Evolutionary conservation across 2,329 filamentous ascomycete genomes (phyloP), one percentile per base, ranked within the genome.

Genomic region (Trichoderma sp.): DNA sequence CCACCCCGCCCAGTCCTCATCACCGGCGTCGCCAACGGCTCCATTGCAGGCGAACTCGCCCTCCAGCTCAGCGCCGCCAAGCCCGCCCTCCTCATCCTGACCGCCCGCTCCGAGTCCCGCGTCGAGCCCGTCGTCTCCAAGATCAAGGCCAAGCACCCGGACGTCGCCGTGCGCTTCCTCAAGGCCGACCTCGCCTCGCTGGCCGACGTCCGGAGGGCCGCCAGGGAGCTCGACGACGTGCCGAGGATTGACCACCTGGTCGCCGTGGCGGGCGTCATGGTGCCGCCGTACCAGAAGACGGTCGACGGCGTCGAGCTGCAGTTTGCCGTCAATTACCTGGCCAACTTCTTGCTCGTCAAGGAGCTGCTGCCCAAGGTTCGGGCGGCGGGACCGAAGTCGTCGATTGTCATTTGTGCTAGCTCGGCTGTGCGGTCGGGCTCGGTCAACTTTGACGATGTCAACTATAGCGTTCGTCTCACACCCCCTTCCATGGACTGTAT

Each of bases 281-380:
- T 55, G 24, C 62, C 62, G 2, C 61, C 62, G 5, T 67, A 34
- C 28, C 26, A 41, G 12, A 68, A 67, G 56, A 71, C 70, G 0
- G 66, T 48, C 1, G 64, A 71, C 5, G 69, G 70, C 0, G 54
- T 70, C 17, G 70, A 70, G 67, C 71, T 71, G 0, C 82, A 85
- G 65, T 81, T 86, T 68, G 83, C 78, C 34, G 80, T 78, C 7
- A 85, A 85, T 69, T 80, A 85, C 69, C 71, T 87, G 3, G 77
- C 74, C 6, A 81, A 85, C 67, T 86, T 85, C 73, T 76, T 85
- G 0, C 75, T 85, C 12, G 80, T 82, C 68, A 75, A 82, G 17
- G 75, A 84, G 0, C 72, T 85, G 39, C 79, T 80, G 50, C 72
- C 76, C 1, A 70, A 76, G 56, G 34, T 68, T 14, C 21, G 47